phyloP scores from a whole-genome alignment of 2,329 filamentous ascomycete genomes.

The Samsoniella hepiali region DNA sequence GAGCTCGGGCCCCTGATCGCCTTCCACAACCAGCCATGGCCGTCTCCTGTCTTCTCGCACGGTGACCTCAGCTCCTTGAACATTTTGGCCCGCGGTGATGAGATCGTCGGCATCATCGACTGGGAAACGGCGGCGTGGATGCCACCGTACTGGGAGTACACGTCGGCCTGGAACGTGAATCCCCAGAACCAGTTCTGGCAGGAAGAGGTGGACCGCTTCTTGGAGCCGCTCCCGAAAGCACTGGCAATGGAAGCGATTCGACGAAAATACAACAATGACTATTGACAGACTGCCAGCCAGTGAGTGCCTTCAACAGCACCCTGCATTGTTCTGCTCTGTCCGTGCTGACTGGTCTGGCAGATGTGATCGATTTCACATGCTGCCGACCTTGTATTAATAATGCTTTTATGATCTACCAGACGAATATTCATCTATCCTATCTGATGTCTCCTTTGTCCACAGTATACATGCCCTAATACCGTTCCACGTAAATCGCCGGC shows the following conservation, averaged over 20 bases:
- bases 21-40: slow-evolving; percentile 22
- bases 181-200: slow-evolving; percentile 23
- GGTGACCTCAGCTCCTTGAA: slow-evolving; percentile 31
- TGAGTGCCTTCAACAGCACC: background rate
- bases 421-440: background rate
- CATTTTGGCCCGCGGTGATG: slow-evolving; percentile 27
- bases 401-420: background rate
- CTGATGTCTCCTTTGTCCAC: background rate
- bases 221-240: slow-evolving; percentile 20
- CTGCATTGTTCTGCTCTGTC: background rate
- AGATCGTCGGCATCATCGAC: slow-evolving; percentile 28
- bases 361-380: background rate
- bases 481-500: background rate
- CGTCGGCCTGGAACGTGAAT: slow-evolving; percentile 22
- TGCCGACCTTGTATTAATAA: background rate
- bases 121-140: slow-evolving; percentile 27
- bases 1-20: slow-evolving; percentile 16
- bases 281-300: background rate
- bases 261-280: background rate
- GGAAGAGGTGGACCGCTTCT: slow-evolving; percentile 22
- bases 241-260: slow-evolving; percentile 15
- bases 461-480: background rate
- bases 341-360: background rate
- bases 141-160: slow-evolving; percentile 28
- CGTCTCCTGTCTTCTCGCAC: slow-evolving; percentile 42